Conservation (phyloP, 371 early-diverging fungal species). For the Syncephalastrum sp. region DNA sequence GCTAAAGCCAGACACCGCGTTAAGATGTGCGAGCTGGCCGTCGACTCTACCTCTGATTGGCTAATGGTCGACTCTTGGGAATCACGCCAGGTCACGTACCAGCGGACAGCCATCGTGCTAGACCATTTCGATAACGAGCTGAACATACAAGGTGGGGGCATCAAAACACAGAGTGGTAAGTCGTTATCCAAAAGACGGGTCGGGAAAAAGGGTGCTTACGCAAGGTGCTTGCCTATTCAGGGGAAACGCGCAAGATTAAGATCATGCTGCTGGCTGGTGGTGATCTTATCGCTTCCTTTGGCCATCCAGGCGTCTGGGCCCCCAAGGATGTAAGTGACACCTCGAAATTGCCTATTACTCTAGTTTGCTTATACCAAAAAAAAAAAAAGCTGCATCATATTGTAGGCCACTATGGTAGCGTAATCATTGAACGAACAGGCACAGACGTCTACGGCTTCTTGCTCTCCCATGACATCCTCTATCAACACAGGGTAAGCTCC, state of each 20-base stretch:
- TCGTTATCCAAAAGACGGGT: neutral
- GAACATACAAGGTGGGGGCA: conserved; percentile 67
- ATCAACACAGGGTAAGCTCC: conserved; percentile 74
- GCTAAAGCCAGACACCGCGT: conserved; percentile 87
- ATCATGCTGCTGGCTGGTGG: conserved; percentile 96
- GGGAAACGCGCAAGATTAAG: conserved; percentile 57
- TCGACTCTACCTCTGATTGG: conserved; percentile 79
- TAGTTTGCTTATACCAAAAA: neutral
- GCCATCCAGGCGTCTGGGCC: conserved; percentile 89
- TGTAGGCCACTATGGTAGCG: conserved; percentile 89
- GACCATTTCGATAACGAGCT: conserved; percentile 92
- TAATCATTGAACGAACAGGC: conserved; percentile 94
- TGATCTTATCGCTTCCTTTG: conserved; percentile 95
- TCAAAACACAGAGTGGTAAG: conserved; percentile 41
- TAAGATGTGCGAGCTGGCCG: conserved; percentile 90
- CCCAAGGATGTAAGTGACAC: conserved; percentile 75
- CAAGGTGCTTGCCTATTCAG: conserved; percentile 14
- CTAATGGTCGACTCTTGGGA: conserved; percentile 98
- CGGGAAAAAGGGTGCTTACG: too few relatives aligned
- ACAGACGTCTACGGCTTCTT: conserved; percentile 92
- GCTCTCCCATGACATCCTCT: conserved; percentile 87
- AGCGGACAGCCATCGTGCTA: conserved; percentile 89
- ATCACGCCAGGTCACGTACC: conserved; percentile 73
- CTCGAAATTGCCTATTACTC: neutral
- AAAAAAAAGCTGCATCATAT: conserved; percentile 85